These are phyloP conservation scores for Cyathus striatus DNA, from an alignment of 768 basidiomycete genomes.

Conservation along the genomic window DNA sequence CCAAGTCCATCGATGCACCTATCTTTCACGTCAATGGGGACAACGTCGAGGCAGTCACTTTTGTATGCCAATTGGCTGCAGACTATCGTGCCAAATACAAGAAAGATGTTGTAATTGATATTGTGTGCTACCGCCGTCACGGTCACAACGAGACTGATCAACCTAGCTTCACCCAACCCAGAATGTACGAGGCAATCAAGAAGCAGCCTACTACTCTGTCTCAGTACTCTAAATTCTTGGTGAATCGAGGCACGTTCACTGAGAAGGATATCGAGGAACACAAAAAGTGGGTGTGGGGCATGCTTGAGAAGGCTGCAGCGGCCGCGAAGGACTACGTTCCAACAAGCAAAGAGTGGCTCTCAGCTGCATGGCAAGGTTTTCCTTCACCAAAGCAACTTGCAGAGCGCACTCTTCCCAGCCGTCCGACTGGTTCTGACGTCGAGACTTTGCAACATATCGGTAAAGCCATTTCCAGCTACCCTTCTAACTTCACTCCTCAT, in stretches of 20 bases:
- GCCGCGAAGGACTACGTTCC: slow-evolving; percentile 95
- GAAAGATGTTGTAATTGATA: slow-evolving; percentile 97
- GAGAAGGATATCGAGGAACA: slow-evolving; percentile 97
- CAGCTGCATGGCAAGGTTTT: slow-evolving; percentile 97
- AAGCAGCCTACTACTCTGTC: slow-evolving; percentile 90
- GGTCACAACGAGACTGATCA: slow-evolving; percentile 99
- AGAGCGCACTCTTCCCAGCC: slow-evolving; percentile 87
- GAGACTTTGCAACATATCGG: slow-evolving; percentile 81
- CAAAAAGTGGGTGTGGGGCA: slow-evolving; percentile 99
- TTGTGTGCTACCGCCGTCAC: slow-evolving; percentile 97
- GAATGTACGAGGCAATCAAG: slow-evolving; percentile 97
- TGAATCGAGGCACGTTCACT: slow-evolving; percentile 90
- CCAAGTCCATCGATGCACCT: slow-evolving; percentile 95
- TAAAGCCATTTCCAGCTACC: slow-evolving; percentile 81
- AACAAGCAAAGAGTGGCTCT: slow-evolving; percentile 94
- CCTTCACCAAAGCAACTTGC: slow-evolving; percentile 95
- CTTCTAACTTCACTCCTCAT: slow-evolving; percentile 81
- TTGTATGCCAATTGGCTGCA: slow-evolving; percentile 95
- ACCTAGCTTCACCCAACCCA: slow-evolving; percentile 96
- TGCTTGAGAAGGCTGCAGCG: slow-evolving; percentile 95
- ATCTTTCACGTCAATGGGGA: slow-evolving; percentile 99
- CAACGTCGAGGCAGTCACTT: slow-evolving; percentile 97
- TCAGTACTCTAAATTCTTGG: slow-evolving; percentile 87
- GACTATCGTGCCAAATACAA: slow-evolving; percentile 98
- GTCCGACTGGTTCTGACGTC: slow-evolving; percentile 75